Evolutionary conservation across 2,329 filamentous ascomycete species (phyloP), one percentile per base, ranked within the genome.

Genomic region (Colletotrichum navitas): DNA sequence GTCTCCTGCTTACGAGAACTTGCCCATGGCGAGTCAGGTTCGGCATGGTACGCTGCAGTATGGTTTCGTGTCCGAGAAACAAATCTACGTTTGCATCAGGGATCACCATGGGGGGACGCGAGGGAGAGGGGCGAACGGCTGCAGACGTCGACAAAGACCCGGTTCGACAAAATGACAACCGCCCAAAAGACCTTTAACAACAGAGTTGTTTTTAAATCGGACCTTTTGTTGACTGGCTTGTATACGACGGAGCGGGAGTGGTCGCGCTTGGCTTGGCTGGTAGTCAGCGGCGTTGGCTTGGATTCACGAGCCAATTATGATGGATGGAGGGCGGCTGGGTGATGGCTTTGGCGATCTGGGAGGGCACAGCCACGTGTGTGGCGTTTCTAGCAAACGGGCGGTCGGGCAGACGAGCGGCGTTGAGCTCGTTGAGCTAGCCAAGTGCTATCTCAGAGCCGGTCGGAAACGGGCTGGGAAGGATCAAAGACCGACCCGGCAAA

Each of bases 281-380:
- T 24, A 43, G 47, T 52, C 24, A 52, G 60, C 41, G 60, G 47
- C 60, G 45, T 63, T 26, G n/a, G 32, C 29, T 49, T 47, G 29
- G 14, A 16, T 45, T n/a, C 43, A 12, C 32, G n/a, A 51, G 59
- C 59, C 43, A 61, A 47, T 47, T 43, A 10, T 8, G 34, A 36
- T 26, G 55, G 24, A 8, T 18, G 39, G 24, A 24, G 24, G 8
- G 29, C 8, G 49, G 47, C 47, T 29, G 47, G 24, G 47, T n/a
- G 24, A n/a, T 24, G n/a, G 7, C 11, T 32, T 14, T 18, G 26
- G 41, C 41, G 8, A 45, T 45, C 41, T 61, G 41, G 29, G 59
- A 49, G 59, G 43, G 59, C 59, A 61, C 43, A 61, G 59, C 59
- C 43, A 49, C 52, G 45, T 21, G n/a, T n/a, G 60, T 63, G 60